A percentile compares a stretch with the other conserved stretches of the same genome.
Evolutionary conservation across 1,284 basidiomycete species (phyloP).

Genomic region (Puccinia coronata): DNA sequence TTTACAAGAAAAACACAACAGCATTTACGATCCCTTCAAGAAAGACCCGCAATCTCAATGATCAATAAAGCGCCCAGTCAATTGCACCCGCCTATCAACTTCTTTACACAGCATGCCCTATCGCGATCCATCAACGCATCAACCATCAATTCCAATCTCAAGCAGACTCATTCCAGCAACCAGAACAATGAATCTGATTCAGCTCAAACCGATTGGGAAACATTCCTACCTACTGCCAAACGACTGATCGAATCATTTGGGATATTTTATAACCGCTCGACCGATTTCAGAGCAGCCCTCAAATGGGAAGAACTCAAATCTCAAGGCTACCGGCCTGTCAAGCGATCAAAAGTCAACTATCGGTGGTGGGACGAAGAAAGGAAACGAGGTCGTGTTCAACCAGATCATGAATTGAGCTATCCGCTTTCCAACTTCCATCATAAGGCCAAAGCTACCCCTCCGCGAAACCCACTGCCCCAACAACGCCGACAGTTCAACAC

Average conservation of each 20-base stretch:
- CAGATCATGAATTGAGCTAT: slow-evolving; percentile 42
- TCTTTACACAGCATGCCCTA: not conserved
- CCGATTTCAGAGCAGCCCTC: slow-evolving; percentile 17
- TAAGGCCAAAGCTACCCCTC: not conserved
- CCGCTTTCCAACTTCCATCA: slow-evolving; percentile 14
- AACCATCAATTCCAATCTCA: not conserved
- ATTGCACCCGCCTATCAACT: slow-evolving; percentile 4
- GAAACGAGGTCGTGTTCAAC: slow-evolving; percentile 40
- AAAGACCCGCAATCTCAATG: not conserved
- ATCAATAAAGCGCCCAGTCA: slow-evolving; percentile 4
- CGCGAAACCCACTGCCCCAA: not conserved
- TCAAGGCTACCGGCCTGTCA: slow-evolving; percentile 47
- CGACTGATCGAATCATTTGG: slow-evolving; percentile 29
- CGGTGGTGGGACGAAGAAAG: slow-evolving; percentile 49
- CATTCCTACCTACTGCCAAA: slow-evolving; percentile 17
- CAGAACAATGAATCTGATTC: not conserved
- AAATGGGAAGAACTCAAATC: slow-evolving; percentile 41
- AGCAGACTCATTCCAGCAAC: not conserved
- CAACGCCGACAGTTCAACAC: slow-evolving; percentile 3
- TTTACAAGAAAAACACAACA: not conserved
- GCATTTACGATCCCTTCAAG: not conserved
- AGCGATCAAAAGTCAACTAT: slow-evolving; percentile 27
- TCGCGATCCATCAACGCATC: slow-evolving; percentile 12
- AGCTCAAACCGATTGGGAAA: slow-evolving; percentile 38
- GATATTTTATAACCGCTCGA: slow-evolving; percentile 43